Evolutionary conservation across 495 filamentous ascomycete genomes (phyloP).

Genomic region (Penicillium arizonense): DNA sequence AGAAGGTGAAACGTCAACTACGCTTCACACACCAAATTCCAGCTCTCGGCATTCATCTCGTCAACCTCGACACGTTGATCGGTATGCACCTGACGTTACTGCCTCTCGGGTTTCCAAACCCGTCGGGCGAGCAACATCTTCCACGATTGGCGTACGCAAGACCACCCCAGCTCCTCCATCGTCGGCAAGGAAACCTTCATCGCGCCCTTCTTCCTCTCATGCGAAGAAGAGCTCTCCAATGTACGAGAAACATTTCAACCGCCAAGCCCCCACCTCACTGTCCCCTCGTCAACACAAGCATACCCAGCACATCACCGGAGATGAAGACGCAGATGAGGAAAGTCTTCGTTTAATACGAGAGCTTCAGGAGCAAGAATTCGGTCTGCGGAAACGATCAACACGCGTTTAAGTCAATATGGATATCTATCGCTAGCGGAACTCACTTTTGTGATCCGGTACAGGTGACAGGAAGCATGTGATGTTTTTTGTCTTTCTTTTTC

Average conservation of each 20-base stretch:
- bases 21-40: conserved; percentile 45
- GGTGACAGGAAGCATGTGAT: not conserved
- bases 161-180: conserved; percentile 32
- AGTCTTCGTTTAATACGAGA: conserved; percentile 56
- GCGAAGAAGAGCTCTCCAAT: conserved; percentile 45
- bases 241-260: conserved; percentile 33
- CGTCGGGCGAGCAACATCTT: conserved; percentile 19
- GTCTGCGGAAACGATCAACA: conserved; percentile 47
- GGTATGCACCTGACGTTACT: conserved; percentile 41
- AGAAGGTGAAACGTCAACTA: conserved; percentile 33
- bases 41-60: conserved; percentile 51
- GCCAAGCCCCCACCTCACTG: conserved; percentile 23
- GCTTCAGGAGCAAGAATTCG: conserved; percentile 58
- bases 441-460: not conserved
- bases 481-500: not conserved
- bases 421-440: not conserved
- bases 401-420: not conserved
- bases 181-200: conserved; percentile 36
- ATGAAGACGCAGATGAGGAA: conserved; percentile 47
- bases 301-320: conserved; percentile 24
- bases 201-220: conserved; percentile 45
- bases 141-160: conserved; percentile 19
- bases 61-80: conserved; percentile 45
- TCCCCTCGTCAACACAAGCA: conserved; percentile 38
- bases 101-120: conserved; percentile 27